Evolutionary conservation across 2,329 filamentous ascomycete species (phyloP).

Genomic region (Xylariaceae sp.): DNA sequence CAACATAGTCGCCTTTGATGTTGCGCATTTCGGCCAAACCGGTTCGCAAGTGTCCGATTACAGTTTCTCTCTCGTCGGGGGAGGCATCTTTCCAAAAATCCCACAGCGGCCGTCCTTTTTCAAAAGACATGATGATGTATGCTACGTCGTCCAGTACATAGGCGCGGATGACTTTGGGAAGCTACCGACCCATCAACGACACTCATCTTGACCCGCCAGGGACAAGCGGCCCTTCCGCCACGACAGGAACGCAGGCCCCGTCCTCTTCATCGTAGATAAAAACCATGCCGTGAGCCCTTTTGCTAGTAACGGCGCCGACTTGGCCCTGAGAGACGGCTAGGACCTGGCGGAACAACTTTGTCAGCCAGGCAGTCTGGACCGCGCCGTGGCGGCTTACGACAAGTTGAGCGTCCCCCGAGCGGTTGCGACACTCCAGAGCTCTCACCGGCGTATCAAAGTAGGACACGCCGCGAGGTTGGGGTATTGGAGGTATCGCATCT

Average conservation of each 20-base stretch:
- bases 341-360: slow-evolving; percentile 52
- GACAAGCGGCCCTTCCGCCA: slow-evolving; percentile 54
- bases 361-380: slow-evolving; percentile 29
- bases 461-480: slow-evolving; percentile 16
- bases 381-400: slow-evolving; percentile 45
- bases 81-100: slow-evolving; percentile 17
- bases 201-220: slow-evolving; percentile 47
- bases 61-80: slow-evolving; percentile 7
- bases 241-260: slow-evolving; percentile 29
- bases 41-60: slow-evolving; percentile 7
- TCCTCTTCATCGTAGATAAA: slow-evolving; percentile 56
- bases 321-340: slow-evolving; percentile 54
- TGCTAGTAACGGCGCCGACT: slow-evolving; percentile 55
- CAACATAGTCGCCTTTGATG: slow-evolving; percentile 19
- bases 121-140: slow-evolving; percentile 21
- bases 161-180: slow-evolving; percentile 24
- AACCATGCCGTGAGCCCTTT: slow-evolving; percentile 58
- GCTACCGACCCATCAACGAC: slow-evolving; percentile 47
- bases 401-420: slow-evolving; percentile 44
- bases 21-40: slow-evolving; percentile 16
- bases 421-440: slow-evolving; percentile 30
- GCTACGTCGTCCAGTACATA: slow-evolving; percentile 11
- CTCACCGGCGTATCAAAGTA: slow-evolving; percentile 22
- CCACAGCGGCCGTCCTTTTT: slow-evolving; percentile 2
- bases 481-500: slow-evolving; percentile 24